A percentile compares a stretch with the other conserved stretches of the same genome.
phyloP scores from a whole-genome alignment of 768 basidiomycete genomes.

The Sarcodon sp. region DNA sequence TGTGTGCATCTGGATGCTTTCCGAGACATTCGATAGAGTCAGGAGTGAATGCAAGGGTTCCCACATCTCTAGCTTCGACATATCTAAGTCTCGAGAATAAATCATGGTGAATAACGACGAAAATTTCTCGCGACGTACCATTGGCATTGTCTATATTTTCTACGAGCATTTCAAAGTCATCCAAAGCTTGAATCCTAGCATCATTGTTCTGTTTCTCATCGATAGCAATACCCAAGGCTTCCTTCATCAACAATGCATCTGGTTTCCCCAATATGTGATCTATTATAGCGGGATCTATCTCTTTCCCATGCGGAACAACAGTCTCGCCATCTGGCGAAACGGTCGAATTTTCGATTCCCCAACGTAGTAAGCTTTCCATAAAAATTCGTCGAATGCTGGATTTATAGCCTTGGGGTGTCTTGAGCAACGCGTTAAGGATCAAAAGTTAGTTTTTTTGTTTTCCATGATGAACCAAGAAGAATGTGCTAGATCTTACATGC shows the following conservation, averaged over 20 bases:
- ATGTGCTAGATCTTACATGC: no score
- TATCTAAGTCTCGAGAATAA: slow-evolving; percentile 31
- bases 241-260: slow-evolving; percentile 77
- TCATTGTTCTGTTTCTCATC: slow-evolving; percentile 43
- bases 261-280: slow-evolving; percentile 78
- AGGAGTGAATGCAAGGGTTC: slow-evolving; percentile 57
- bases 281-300: slow-evolving; percentile 75
- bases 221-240: slow-evolving; percentile 50
- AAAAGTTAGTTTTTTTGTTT: no score
- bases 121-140: slow-evolving; percentile 25
- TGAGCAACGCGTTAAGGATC: no score
- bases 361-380: slow-evolving; percentile 73
- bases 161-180: slow-evolving; percentile 82
- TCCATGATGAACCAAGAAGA: no score
- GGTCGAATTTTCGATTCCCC: slow-evolving; percentile 65
- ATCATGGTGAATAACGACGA: not conserved
- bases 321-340: slow-evolving; percentile 2
- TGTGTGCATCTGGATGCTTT: slow-evolving; percentile 50
- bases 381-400: no score
- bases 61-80: slow-evolving; percentile 71
- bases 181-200: slow-evolving; percentile 55
- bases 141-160: slow-evolving; percentile 91
- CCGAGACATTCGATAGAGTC: slow-evolving; percentile 35
- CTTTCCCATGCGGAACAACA: slow-evolving; percentile 22
- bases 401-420: no score